Conservation (phyloP, 2,329 filamentous ascomycete species). For the Fusarium graminum region DNA sequence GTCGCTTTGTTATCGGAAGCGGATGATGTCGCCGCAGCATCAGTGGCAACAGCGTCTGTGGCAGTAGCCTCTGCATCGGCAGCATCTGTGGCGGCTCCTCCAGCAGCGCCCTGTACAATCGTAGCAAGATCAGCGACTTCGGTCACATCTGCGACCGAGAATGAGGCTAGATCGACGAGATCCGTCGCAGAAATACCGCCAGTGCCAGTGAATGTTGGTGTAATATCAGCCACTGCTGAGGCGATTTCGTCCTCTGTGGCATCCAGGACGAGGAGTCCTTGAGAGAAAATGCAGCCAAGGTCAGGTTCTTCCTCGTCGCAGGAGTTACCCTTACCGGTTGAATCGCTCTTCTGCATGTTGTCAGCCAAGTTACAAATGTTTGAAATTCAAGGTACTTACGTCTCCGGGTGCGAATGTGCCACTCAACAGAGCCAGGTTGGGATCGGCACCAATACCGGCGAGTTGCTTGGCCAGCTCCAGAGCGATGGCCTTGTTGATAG, state of each 20-base stretch:
- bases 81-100: neutral
- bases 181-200: constrained; percentile 17
- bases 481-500: constrained; percentile 26
- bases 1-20: neutral
- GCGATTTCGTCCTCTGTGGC: constrained; percentile 20
- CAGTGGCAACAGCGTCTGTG: neutral
- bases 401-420: constrained; percentile 26
- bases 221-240: neutral
- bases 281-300: constrained; percentile 17
- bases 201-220: constrained; percentile 18
- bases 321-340: constrained; percentile 17
- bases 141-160: constrained; percentile 5
- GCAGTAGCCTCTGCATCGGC: neutral
- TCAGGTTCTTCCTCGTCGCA: constrained; percentile 22
- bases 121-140: constrained; percentile 20
- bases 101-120: constrained; percentile 5
- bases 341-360: neutral
- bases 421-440: constrained; percentile 22
- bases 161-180: neutral
- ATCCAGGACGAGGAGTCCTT: constrained; percentile 10
- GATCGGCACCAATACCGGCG: constrained; percentile 17
- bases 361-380: neutral
- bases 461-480: constrained; percentile 18
- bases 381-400: neutral
- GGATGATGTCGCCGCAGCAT: neutral